Evolutionary conservation across 441 rosid species (phyloP).

Genomic region (Eutrema salsugineum): DNA sequence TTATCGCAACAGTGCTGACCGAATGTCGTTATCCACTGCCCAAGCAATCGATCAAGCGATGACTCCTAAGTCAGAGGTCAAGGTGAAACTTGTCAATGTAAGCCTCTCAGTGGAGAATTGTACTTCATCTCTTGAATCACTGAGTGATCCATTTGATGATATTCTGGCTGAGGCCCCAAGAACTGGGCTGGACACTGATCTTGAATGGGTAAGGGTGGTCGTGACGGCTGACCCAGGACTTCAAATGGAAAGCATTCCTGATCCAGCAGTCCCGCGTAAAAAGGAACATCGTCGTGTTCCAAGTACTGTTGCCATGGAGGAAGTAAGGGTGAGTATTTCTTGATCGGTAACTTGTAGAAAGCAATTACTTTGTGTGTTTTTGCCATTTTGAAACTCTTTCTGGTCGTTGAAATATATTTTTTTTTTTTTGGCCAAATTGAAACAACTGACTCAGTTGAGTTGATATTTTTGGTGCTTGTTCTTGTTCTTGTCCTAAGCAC

Average conservation of each 20-base stretch:
- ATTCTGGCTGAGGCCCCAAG: slow-evolving; percentile 26
- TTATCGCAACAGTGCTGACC: slow-evolving; percentile 95
- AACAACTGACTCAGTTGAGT: not conserved
- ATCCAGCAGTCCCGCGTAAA: slow-evolving; percentile 58
- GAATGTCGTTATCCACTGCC: slow-evolving; percentile 93
- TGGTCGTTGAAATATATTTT: not conserved
- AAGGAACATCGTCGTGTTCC: slow-evolving; percentile 99
- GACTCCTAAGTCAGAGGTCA: slow-evolving; percentile 77
- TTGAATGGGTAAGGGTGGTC: slow-evolving; percentile 95
- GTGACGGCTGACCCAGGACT: slow-evolving; percentile 78
- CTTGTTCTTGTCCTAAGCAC: not conserved
- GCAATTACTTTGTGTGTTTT: not conserved
- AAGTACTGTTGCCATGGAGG: slow-evolving; percentile 97
- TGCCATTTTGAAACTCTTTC: not conserved
- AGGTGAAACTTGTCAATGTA: slow-evolving; percentile 68
- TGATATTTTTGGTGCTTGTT: not conserved
- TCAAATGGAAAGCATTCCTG: slow-evolving; percentile 70
- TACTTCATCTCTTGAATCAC: slow-evolving; percentile 18
- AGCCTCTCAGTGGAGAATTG: slow-evolving; percentile 63
- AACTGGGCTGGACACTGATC: slow-evolving; percentile 42
- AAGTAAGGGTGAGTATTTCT: slow-evolving; percentile 76
- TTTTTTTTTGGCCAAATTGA: not conserved
- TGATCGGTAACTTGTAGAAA: not conserved
- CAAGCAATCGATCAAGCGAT: slow-evolving; percentile 99
- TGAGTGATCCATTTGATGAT: slow-evolving; percentile 30